These are phyloP conservation scores for Trametes polyzona DNA, from an alignment of 1,284 basidiomycete species.

Conservation along the genomic window DNA sequence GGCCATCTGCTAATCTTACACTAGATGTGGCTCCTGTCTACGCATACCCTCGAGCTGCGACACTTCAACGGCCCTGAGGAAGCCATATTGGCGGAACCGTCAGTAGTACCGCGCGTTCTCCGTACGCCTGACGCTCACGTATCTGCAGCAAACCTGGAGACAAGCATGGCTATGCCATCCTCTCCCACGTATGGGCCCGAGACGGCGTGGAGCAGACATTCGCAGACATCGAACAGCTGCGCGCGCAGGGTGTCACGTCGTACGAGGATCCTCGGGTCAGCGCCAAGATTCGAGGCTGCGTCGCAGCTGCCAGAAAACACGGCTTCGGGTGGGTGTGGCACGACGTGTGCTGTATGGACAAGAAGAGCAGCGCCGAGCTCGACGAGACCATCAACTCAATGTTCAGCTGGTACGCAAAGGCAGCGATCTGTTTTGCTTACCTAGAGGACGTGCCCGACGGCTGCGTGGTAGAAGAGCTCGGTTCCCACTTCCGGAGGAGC, in stretches of 20 bases:
- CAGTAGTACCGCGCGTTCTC: too few relatives aligned
- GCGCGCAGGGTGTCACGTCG: background rate
- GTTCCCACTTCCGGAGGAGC: background rate
- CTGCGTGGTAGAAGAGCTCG: background rate
- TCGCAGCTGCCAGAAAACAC: background rate
- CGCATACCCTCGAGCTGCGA: background rate
- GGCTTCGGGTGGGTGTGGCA: background rate
- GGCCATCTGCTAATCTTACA: too few relatives aligned
- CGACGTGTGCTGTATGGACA: conserved; percentile 5
- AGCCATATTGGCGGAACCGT: background rate
- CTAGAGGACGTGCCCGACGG: background rate
- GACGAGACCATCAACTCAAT: conserved; percentile 3
- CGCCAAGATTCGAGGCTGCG: background rate
- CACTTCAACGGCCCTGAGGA: background rate
- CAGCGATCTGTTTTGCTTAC: background rate
- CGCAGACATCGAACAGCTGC: background rate
- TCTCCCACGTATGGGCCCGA: conserved; percentile 1
- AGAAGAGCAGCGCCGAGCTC: conserved; percentile 3
- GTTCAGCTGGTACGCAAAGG: background rate
- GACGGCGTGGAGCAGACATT: background rate
- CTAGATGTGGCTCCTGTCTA: conserved; percentile 3
- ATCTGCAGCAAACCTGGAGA: background rate
- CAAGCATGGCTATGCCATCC: background rate
- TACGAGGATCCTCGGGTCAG: background rate
- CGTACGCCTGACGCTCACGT: too few relatives aligned